Base-by-base conservation (phyloP, 1,284 basidiomycete genomes). In the Earliella scabrosa region DNA sequence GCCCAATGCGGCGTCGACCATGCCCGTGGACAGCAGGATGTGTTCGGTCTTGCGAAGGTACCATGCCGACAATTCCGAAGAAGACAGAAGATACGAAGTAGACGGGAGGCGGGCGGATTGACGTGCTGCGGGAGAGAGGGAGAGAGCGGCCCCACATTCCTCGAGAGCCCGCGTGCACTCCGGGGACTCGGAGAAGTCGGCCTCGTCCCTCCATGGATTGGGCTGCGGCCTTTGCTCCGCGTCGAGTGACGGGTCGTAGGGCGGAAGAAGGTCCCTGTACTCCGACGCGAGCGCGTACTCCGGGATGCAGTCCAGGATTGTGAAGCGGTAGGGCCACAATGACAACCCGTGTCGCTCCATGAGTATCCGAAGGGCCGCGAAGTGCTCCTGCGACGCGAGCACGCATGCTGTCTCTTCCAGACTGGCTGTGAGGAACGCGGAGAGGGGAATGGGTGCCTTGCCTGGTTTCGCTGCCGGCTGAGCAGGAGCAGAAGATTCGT, bases 1-100 rank as follows among this genome's bases (percentile, higher is more conserved):
- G 10, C 85, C 82, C 14, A 97, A 78, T 14, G 94, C 92, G 24
- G 85, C 71, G 64, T 95, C 91, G 29, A 94, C 75, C 72, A 94
- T 83, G 0, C 94, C 93, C 0, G 88, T 87, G 2, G 78, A 76
- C 10, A 76, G 68, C 44, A 94, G 82, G 50, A 94, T 81, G 29
- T 66, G 62, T 39, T 87, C 76, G 24, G 92, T 84, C 29, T 87
- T 86, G 2, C 62, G 62, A 58, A 75, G 80, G 74, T 96, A 97
- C 95, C 93, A 98, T 16, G 70, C 57, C 5, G 82, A 75, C 1
- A 97, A 75, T 31, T 85, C 82, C 7, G 61, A 51, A 0, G 68
- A 56, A 0, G 70, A 61, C 36, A 73, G 54, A 10, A 68, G 66
- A 5, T 52, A 45, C 21, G 57, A 50, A 5, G 56, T 45, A 13